Conservation (phyloP, 2,329 filamentous ascomycete species). For the Rhytidhysteron rufulum region DNA sequence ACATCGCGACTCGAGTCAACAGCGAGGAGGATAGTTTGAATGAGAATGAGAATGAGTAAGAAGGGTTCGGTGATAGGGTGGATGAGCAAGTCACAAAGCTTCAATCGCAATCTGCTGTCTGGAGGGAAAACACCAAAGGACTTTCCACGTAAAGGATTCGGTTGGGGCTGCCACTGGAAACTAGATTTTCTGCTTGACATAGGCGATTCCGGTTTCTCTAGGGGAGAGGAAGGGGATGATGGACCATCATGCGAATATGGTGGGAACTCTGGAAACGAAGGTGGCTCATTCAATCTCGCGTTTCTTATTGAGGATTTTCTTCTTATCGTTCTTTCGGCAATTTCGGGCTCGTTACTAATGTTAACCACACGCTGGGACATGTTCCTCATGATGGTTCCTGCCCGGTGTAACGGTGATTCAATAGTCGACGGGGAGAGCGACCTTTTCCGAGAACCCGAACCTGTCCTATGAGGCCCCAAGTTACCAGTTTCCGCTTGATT, state of each 20-base stretch:
- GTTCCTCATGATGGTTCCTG: slow-evolving; percentile 52
- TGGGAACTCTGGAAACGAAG: slow-evolving; percentile 50
- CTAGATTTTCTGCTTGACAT: slow-evolving; percentile 21
- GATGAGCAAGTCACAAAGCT: slow-evolving; percentile 78
- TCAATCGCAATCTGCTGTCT: slow-evolving; percentile 68
- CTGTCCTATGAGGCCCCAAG: slow-evolving; percentile 20
- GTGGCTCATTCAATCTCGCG: slow-evolving; percentile 51
- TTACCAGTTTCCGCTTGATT: slow-evolving; percentile 56
- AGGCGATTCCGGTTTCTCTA: slow-evolving; percentile 38
- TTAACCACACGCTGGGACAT: slow-evolving; percentile 99
- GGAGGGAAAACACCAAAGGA: slow-evolving; percentile 81
- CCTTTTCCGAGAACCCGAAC: slow-evolving; percentile 46
- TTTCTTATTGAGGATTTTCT: slow-evolving; percentile 57
- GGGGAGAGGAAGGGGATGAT: slow-evolving; percentile 25
- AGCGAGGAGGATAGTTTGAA: slow-evolving; percentile 84
- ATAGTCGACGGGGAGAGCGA: slow-evolving; percentile 44
- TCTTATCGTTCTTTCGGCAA: slow-evolving; percentile 68
- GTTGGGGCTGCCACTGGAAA: slow-evolving; percentile 39
- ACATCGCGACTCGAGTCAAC: slow-evolving; percentile 76
- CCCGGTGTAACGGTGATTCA: slow-evolving; percentile 47
- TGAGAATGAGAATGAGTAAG: slow-evolving; percentile 80
- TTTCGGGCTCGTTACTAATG: slow-evolving; percentile 85
- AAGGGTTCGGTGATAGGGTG: slow-evolving; percentile 82
- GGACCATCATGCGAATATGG: slow-evolving; percentile 45
- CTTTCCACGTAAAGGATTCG: slow-evolving; percentile 82